Evolutionary conservation across 116 monocot genomes (phyloP).

Genomic region (Posidonia oceanica): DNA sequence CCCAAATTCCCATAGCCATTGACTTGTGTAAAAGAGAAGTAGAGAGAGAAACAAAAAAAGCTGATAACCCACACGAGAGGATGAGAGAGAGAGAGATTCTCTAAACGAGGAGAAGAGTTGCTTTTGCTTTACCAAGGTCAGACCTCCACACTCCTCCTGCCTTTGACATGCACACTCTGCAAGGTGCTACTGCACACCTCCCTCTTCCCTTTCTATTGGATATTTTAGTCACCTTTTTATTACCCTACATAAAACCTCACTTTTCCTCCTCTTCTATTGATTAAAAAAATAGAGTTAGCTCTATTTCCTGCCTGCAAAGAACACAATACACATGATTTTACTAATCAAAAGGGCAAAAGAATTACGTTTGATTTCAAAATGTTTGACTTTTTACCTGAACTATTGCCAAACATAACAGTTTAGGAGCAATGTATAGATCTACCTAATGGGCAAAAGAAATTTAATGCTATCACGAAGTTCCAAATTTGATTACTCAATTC

Average conservation of each 20-base stretch:
- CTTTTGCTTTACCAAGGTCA: conserved; percentile 10
- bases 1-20: conserved; percentile 1
- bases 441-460: too few relatives aligned
- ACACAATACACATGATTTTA: neutral
- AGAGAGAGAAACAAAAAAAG: neutral
- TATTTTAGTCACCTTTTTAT: neutral
- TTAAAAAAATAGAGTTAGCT: neutral
- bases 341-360: too few relatives aligned
- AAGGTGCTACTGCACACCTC: neutral
- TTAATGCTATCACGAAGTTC: too few relatives aligned
- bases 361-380: neutral
- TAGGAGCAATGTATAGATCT: too few relatives aligned
- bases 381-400: too few relatives aligned
- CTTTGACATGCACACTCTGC: neutral
- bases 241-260: too few relatives aligned
- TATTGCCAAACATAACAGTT: too few relatives aligned
- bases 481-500: too few relatives aligned
- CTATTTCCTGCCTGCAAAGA: neutral
- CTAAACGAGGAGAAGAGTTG: neutral
- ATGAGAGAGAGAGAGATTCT: neutral
- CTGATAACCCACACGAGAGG: conserved; percentile 1
- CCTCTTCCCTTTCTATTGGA: neutral
- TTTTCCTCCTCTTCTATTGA: neutral
- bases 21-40: neutral
- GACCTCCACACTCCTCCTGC: neutral